Conservation (phyloP, 805 yeast genomes). For the Jamesozyma gamospora region DNA sequence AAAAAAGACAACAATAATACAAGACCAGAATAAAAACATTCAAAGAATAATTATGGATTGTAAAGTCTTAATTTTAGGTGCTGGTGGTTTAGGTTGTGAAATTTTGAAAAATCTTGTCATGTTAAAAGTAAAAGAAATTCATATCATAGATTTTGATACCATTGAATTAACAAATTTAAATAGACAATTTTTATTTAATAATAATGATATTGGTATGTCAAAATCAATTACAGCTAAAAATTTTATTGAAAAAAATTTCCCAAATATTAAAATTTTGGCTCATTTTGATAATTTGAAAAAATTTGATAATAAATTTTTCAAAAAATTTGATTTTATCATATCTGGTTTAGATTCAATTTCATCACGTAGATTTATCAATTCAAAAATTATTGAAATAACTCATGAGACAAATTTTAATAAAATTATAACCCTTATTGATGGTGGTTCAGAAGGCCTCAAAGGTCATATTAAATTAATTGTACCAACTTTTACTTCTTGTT, state of each 20-base stretch:
- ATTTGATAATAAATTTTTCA: conserved; percentile 51
- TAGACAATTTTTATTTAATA: conserved; percentile 78
- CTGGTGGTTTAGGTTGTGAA: conserved; percentile 95
- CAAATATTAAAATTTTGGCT: conserved; percentile 36
- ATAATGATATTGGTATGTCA: conserved; percentile 72
- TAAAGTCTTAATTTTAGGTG: conserved; percentile 71
- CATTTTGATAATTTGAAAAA: conserved; percentile 59
- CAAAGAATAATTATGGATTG: conserved; percentile 10
- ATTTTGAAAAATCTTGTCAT: conserved; percentile 67
- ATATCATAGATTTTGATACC: conserved; percentile 84
- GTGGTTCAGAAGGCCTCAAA: conserved; percentile 90
- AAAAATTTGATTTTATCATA: conserved; percentile 58
- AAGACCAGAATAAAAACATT: too few relatives aligned
- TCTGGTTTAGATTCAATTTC: conserved; percentile 87
- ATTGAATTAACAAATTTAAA: conserved; percentile 85
- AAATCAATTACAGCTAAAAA: conserved; percentile 73
- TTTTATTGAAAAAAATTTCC: conserved; percentile 35
- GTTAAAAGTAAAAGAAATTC: conserved; percentile 53
- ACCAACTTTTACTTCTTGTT: conserved; percentile 81
- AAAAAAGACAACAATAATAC: too few relatives aligned
- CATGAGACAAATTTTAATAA: conserved; percentile 39
- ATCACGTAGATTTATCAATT: conserved; percentile 86
- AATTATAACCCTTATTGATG: conserved; percentile 70
- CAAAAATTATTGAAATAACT: conserved; percentile 53
- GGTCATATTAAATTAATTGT: conserved; percentile 85